Base-by-base conservation (phyloP, 2,329 filamentous ascomycete species). In the Rhinocladiella mackenziei region DNA sequence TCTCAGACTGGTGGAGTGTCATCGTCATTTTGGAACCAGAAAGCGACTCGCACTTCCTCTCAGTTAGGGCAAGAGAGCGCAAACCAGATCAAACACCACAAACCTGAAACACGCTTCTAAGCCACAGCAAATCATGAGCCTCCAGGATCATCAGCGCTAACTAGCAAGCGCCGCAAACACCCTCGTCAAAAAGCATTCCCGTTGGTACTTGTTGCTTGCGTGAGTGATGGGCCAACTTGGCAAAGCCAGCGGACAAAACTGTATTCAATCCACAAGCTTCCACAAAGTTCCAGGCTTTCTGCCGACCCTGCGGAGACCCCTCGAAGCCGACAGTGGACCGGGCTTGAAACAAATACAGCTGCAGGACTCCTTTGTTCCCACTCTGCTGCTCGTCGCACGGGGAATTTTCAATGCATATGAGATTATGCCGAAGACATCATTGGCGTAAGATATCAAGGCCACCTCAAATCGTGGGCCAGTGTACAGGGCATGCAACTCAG, bases 291-390 rank as follows among this genome's bases (percentile, higher is more conserved):
- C 25, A 20, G 28, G 25, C 13, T 13, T 20, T 31, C 13, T 29
- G 28, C 37, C 29, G 28, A 29, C 7, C n/a, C 25, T 41, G 29
- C 38, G 38, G 38, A 33, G 28, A 15, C 18, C 19, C 19, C 29
- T 30, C 23, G 36, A 13, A 18, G 20, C 22, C 23, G 14, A 37
- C 10, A 30, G 25, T 36, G 20, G 35, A 44, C 45, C 49, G 40
- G 49, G 39, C 37, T 23, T 51, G 49, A 53, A 53, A 49, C 45
- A 47, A 38, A 48, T 36, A 20, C 37, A 43, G 40, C 45, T 49
- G 50, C 50, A 53, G 50, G 38, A 44, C 41, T 49, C 45, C 45
- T 49, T n/a, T 38, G 50, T 53, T 46, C 35, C 42, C 50, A 45
- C 45, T 43, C 33, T 8, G 29, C 39, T 18, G 32, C 28, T 8